Evolutionary conservation across 306 rosid species (phyloP), one percentile per base, ranked within the genome.

Genomic region (Quercus engelmannii): DNA sequence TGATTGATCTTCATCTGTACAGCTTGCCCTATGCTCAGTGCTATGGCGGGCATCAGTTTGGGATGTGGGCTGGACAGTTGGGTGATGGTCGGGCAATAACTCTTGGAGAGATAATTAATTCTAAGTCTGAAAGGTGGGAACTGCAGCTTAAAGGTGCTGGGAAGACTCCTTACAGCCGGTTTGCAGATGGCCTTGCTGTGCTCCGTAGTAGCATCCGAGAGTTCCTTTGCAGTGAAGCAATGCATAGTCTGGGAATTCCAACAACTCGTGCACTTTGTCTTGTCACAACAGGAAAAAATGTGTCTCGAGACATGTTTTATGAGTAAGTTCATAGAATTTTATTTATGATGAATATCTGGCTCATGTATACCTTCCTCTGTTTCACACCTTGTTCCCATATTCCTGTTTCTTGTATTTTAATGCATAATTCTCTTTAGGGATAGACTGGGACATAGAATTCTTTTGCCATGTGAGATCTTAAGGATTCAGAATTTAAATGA

Each of bases 41-140:
- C 90, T 93, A 95, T 78, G 99, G 99, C 5, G 99, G 99, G 58
- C 98, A 95, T 87, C 99, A 95, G 75, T 95, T 95, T 33, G 99
- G 99, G 19, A 95, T 87, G 97, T 95, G 99, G 99, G 99, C 99
- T 56, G 98, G 99, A 69, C 99, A 95, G 74, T 85, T 95, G 88
- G 99, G 99, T 78, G 99, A 95, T 89, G 99, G 99, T 68, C 91
- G 98, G 84, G 99, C 97, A 74, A 93, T 96, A 73, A 91, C 99
- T 0, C 89, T 96, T 5, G 99, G 98, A 69, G 99, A 96, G 90
- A 87, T 93, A 73, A 74, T 93, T 55, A 93, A 93, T 87, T 90
- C 93, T 6, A 86, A 84, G 54, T 91, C 92, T 68, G 88, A 93
- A 83, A 90, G 99, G 84, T 96, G 98, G 98, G 99, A 96, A 78